Evolutionary conservation across 371 early-diverging fungal genomes (phyloP).

Genomic region (Syncephalastrum racemosum): DNA sequence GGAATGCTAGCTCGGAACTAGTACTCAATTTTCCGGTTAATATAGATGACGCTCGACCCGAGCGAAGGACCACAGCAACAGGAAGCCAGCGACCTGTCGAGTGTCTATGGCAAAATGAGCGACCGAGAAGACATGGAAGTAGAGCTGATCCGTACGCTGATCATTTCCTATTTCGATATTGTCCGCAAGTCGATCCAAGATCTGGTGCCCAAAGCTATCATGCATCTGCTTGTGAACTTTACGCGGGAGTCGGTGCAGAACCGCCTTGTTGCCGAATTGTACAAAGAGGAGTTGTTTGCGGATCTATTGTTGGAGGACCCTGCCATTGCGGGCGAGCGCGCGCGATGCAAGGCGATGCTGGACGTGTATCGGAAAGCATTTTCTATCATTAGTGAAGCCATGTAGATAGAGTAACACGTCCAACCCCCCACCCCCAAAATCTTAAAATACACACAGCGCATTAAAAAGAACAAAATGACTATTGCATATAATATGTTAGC

Average conservation of each 20-base stretch:
- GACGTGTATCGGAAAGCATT: slow-evolving; percentile 81
- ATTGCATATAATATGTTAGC: no score
- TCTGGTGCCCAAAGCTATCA: slow-evolving; percentile 91
- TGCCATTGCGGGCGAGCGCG: slow-evolving; percentile 70
- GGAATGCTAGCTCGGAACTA: background rate
- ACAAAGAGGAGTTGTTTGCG: slow-evolving; percentile 71
- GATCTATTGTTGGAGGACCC: slow-evolving; percentile 82
- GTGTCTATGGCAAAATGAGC: slow-evolving; percentile 11
- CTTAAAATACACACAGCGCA: no score
- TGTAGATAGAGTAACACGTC: slow-evolving; percentile 33
- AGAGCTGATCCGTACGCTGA: slow-evolving; percentile 80
- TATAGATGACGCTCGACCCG: no score
- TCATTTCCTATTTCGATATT: slow-evolving; percentile 84
- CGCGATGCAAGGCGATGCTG: slow-evolving; percentile 74
- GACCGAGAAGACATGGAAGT: slow-evolving; percentile 83
- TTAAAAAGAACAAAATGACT: slow-evolving; percentile 3
- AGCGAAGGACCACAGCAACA: no score
- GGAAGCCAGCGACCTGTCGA: no score
- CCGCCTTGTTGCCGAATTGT: slow-evolving; percentile 81
- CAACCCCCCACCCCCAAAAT: no score
- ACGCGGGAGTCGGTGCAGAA: slow-evolving; percentile 80
- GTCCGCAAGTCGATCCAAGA: slow-evolving; percentile 86
- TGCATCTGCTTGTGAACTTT: slow-evolving; percentile 82
- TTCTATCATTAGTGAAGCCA: slow-evolving; percentile 71
- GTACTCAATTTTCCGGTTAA: background rate